These are phyloP conservation scores for Hypoxylon sp. DNA, from an alignment of 2,329 filamentous ascomycete genomes.

Conservation along the genomic window DNA sequence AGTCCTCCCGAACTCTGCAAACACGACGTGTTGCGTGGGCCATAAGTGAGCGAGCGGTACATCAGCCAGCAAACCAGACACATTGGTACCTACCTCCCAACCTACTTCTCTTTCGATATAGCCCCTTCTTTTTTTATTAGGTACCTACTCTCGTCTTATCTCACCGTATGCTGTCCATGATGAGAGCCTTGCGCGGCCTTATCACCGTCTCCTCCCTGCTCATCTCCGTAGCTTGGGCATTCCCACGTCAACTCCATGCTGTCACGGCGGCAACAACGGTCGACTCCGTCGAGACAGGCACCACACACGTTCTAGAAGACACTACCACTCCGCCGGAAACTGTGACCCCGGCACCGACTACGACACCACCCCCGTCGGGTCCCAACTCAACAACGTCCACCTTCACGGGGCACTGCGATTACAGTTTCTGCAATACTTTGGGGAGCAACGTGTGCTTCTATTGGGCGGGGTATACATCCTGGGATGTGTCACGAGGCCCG, in stretches of 20 bases:
- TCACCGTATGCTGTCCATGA: neutral
- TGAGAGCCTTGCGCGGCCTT: neutral
- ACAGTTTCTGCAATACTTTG: conserved; percentile 46
- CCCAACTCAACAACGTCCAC: neutral
- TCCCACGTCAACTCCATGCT: conserved; percentile 14
- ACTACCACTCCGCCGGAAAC: conserved; percentile 2
- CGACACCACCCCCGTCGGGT: conserved; percentile 11
- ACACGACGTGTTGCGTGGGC: neutral
- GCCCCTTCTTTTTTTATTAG: neutral
- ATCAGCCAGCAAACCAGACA: neutral
- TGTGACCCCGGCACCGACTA: conserved; percentile 9
- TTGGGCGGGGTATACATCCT: conserved; percentile 53
- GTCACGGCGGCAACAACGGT: neutral
- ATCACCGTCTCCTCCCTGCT: conserved; percentile 9
- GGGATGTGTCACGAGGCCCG: conserved; percentile 48
- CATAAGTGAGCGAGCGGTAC: neutral
- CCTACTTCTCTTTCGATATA: neutral
- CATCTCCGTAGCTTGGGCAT: neutral
- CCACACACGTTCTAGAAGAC: neutral
- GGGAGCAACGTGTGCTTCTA: conserved; percentile 50
- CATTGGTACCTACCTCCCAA: neutral
- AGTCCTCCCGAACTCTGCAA: no score
- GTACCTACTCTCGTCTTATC: neutral
- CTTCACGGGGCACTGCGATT: conserved; percentile 46
- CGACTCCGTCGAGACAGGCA: neutral